Conservation (phyloP, 495 filamentous ascomycete genomes). For the Hypomontagnella submonticulosa region DNA sequence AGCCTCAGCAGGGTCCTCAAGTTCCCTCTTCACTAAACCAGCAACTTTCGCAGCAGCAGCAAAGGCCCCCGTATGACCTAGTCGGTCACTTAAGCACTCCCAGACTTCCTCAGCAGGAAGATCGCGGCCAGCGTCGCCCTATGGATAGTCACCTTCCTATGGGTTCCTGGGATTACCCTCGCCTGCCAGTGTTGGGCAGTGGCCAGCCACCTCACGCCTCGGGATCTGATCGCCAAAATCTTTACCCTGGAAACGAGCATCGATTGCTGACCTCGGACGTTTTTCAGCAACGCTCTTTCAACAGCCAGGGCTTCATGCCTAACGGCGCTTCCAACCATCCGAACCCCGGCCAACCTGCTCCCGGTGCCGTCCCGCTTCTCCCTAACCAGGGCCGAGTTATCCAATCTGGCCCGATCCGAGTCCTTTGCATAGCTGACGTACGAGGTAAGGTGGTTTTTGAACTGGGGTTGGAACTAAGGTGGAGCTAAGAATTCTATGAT, state of each 20-base stretch:
- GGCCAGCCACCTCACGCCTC: constrained; percentile 2
- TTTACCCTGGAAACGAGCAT: constrained; percentile 5
- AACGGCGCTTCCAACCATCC: constrained; percentile 63
- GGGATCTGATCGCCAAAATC: neutral
- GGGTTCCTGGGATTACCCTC: neutral
- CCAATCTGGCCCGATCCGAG: constrained; percentile 83
- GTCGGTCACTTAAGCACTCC: neutral
- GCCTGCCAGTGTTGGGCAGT: neutral
- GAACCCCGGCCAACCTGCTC: constrained; percentile 51
- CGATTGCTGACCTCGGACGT: constrained; percentile 38
- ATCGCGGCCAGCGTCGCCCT: constrained; percentile 19
- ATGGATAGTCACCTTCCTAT: neutral
- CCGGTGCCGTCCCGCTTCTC: constrained; percentile 65
- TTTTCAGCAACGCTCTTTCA: constrained; percentile 57
- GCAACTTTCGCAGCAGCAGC: neutral
- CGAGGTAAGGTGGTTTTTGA: constrained; percentile 72
- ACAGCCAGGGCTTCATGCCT: constrained; percentile 61
- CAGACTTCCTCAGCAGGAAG: neutral
- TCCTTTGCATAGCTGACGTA: constrained; percentile 97
- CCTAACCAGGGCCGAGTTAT: constrained; percentile 74
- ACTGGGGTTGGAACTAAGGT: neutral
- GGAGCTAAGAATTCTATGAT: constrained; percentile 33
- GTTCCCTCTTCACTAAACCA: too few relatives aligned
- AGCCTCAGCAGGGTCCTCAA: too few relatives aligned
- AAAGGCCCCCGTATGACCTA: neutral